Evolutionary conservation across 371 early-diverging fungal species (phyloP), one percentile per base, ranked within the genome.

Genomic region (Phascolomyces articulosus): DNA sequence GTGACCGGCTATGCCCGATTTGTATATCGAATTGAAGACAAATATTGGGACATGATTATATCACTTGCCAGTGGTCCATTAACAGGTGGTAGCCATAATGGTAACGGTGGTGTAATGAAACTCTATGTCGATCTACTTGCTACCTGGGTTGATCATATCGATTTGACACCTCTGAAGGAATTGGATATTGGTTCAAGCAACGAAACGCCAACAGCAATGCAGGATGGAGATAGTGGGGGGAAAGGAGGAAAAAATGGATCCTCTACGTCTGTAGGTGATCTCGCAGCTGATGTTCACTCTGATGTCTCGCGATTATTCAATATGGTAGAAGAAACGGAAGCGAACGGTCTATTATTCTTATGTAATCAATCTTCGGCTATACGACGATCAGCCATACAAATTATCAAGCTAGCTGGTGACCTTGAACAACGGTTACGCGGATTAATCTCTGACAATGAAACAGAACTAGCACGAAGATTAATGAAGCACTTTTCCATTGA

Each of bases 291-390:
- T n/a, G 60, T 20, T 27, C 61, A 11, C n/a, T 13, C 66, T 0
- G 71, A 73, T 53, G 23, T 80, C 0, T 41, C 64, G 0, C 62
- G 70, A 21, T 34, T 87, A 10, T 78, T 83, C 41, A 79, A 75
- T 38, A 77, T 91, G 40, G 74, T 95, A 3, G 85, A 86, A 59
- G 89, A 87, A 44, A 89, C 90, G 8, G 94, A 95, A 74, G 87
- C 87, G 4, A 84, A 85, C 34, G 95, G 93, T 0, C 65, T 95
- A 24, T 64, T 93, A 18, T 92, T 89, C 61, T 74, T 95, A 27
- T 92, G 91, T 58, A 86, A 84, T 55, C 83, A 83, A 18, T 84
- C 83, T 0, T 74, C 87, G 11, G 62, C 69, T 0, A 81, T 89
- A 27, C 89, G 95, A 24, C 71, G 77, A 18, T 80, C 73, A 16